A percentile compares a stretch with the other conserved stretches of the same genome.
Conservation (phyloP, 768 basidiomycete genomes). For the Tephrocybe rancida region DNA sequence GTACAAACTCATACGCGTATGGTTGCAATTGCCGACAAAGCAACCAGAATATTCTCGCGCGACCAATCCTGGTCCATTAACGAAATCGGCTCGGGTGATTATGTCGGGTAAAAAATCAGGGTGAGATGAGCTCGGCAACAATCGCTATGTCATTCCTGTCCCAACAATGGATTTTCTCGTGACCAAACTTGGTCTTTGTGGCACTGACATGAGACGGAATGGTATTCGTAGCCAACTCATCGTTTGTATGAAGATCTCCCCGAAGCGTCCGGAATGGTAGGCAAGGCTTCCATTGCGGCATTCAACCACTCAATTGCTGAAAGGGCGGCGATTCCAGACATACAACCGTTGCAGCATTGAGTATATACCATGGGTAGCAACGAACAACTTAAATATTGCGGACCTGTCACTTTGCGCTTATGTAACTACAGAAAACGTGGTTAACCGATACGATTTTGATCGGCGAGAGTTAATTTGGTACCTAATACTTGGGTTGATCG, state of each 20-base stretch:
- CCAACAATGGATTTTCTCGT: constrained; percentile 3
- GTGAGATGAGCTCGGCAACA: constrained; percentile 11
- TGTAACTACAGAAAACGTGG: neutral
- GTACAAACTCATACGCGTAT: constrained; percentile 22
- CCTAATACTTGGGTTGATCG: neutral
- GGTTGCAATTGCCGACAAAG: constrained; percentile 18
- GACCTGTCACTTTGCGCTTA: constrained; percentile 2
- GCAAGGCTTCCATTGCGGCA: neutral
- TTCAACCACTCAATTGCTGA: constrained; percentile 8
- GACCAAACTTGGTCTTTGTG: constrained; percentile 6
- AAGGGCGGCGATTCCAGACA: constrained; percentile 15
- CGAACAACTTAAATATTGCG: constrained; percentile 14
- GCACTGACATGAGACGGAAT: neutral
- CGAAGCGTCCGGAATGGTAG: constrained; percentile 18
- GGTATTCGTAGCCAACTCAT: neutral
- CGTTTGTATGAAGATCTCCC: constrained; percentile 15
- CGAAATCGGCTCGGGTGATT: constrained; percentile 3
- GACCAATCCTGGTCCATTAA: constrained; percentile 12
- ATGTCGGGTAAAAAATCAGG: constrained; percentile 1
- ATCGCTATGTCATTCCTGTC: constrained; percentile 4
- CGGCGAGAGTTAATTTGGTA: neutral
- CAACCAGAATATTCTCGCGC: constrained; percentile 22
- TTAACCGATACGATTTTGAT: constrained; percentile 1
- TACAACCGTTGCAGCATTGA: constrained; percentile 17
- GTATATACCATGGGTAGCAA: constrained; percentile 13